Conservation (phyloP, 345 rosid species). For the Bruguiera gymnorhiza region DNA sequence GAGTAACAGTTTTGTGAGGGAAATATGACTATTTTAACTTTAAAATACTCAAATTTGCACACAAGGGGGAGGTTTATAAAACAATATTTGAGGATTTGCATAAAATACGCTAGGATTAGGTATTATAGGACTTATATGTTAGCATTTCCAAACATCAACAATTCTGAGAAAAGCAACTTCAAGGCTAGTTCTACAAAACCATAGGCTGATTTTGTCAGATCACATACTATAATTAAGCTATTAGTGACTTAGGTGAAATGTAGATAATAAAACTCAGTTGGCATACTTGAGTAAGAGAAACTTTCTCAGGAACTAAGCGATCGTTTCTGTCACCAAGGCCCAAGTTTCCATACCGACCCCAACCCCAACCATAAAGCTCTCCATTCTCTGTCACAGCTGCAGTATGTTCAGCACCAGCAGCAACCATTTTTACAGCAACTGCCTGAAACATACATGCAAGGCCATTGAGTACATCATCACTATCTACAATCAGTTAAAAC, state of each 20-base stretch:
- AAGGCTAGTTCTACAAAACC: too few relatives aligned
- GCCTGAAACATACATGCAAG: slow-evolving; percentile 49
- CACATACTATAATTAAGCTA: not conserved
- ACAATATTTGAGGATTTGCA: too few relatives aligned
- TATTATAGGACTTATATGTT: too few relatives aligned
- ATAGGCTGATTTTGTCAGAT: not conserved
- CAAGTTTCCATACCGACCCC: slow-evolving; percentile 97
- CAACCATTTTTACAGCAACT: slow-evolving; percentile 73
- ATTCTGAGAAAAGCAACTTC: too few relatives aligned
- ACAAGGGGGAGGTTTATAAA: too few relatives aligned
- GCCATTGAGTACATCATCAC: not conserved
- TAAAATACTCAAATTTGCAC: too few relatives aligned
- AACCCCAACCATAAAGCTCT: slow-evolving; percentile 97
- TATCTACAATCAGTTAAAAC: not conserved
- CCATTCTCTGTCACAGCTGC: slow-evolving; percentile 93
- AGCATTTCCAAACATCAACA: too few relatives aligned
- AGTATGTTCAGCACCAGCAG: slow-evolving; percentile 97
- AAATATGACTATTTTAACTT: too few relatives aligned
- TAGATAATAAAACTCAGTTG: slow-evolving; percentile 17
- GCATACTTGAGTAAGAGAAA: slow-evolving; percentile 59
- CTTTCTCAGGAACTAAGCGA: slow-evolving; percentile 84
- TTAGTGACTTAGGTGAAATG: not conserved
- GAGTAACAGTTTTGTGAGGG: too few relatives aligned
- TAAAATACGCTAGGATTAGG: too few relatives aligned
- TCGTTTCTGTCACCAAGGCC: slow-evolving; percentile 94